Evolutionary conservation across 306 rosid genomes (phyloP).

Genomic region (Hippophae gyantsensis): DNA sequence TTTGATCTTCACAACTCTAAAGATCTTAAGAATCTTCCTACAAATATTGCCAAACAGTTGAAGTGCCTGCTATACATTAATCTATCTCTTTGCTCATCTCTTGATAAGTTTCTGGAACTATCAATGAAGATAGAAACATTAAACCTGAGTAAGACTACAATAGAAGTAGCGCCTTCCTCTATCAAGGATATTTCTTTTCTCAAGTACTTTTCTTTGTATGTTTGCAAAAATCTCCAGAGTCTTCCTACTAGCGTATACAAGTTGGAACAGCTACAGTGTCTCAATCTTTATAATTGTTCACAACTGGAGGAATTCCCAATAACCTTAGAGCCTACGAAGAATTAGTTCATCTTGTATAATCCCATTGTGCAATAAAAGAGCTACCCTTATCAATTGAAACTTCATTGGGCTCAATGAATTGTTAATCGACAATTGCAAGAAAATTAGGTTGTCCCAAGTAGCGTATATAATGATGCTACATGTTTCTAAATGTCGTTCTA

Average conservation of each 20-base stretch:
- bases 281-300: constrained; percentile 26
- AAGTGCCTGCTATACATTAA: not conserved
- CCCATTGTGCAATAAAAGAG: constrained; percentile 13
- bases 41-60: not conserved
- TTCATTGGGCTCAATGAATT: not conserved
- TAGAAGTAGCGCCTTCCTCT: too few relatives aligned
- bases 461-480: too few relatives aligned
- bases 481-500: too few relatives aligned
- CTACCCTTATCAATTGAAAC: constrained; percentile 8
- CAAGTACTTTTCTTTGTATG: too few relatives aligned
- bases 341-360: constrained; percentile 20
- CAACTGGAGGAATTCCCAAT: constrained; percentile 14
- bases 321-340: constrained; percentile 6
- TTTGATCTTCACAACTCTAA: not conserved
- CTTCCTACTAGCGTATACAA: constrained; percentile 20
- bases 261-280: constrained; percentile 19
- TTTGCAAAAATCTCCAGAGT: constrained; percentile 12
- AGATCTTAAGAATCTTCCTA: not conserved
- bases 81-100: not conserved
- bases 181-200: too few relatives aligned
- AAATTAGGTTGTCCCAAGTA: not conserved
- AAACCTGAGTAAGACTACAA: too few relatives aligned
- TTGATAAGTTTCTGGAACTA: not conserved
- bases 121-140: too few relatives aligned
- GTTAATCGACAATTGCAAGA: fast-evolving